These are phyloP conservation scores for Astrothelium subdiscretum DNA, from an alignment of 495 filamentous ascomycete species.

Conservation along the genomic window DNA sequence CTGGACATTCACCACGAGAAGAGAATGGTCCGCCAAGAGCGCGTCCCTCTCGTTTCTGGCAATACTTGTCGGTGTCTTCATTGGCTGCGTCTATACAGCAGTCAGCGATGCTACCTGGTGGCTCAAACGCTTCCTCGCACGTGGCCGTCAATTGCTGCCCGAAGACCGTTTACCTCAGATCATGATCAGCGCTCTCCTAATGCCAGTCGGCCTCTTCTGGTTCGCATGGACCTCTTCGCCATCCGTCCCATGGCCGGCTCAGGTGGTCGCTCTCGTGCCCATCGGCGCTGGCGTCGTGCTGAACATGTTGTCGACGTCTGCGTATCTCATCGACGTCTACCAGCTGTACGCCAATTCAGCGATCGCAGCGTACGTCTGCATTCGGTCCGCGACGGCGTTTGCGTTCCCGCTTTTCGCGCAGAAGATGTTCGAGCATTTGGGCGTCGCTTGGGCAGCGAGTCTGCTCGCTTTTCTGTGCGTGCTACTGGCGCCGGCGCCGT, in stretches of 20 bases:
- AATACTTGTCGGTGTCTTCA: too few species aligned
- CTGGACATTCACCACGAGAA: too few species aligned
- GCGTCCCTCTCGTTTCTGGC: too few species aligned
- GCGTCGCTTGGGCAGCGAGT: constrained; percentile 4
- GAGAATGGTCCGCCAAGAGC: too few species aligned
- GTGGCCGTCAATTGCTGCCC: constrained; percentile 17
- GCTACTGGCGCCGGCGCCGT: constrained; percentile 7
- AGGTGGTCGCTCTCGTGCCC: constrained; percentile 54
- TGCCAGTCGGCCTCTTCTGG: constrained; percentile 52
- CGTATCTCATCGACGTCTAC: constrained; percentile 67
- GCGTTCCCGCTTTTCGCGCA: constrained; percentile 7
- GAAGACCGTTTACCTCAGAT: constrained; percentile 54
- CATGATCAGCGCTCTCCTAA: constrained; percentile 46
- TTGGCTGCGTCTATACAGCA: too few species aligned
- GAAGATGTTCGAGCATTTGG: constrained; percentile 8
- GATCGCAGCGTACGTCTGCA: constrained; percentile 52
- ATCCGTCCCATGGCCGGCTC: constrained; percentile 47
- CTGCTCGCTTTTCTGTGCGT: constrained; percentile 7
- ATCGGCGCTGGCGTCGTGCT: constrained; percentile 50
- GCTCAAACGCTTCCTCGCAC: neutral
- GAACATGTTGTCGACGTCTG: constrained; percentile 57
- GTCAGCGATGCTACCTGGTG: constrained; percentile 17
- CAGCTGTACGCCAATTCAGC: constrained; percentile 63
- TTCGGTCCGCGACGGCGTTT: constrained; percentile 5
- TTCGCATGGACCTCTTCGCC: constrained; percentile 57